Percentiles rank a stretch among this genome's conserved stretches.
Conservation (phyloP, 345 rosid species). For the Rhizophora mangle region DNA sequence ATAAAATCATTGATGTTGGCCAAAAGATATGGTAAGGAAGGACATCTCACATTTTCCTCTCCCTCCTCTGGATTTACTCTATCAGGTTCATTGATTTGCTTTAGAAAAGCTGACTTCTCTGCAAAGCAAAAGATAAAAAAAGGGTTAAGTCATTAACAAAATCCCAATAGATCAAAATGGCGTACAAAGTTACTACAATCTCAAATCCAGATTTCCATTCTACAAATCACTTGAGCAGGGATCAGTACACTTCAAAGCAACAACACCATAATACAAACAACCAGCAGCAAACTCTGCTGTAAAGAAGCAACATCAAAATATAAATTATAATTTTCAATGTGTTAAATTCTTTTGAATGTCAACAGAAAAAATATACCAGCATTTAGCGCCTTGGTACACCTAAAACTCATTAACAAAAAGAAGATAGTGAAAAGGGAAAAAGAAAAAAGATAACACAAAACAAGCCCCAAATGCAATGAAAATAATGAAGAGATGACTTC, state of each 20-base stretch:
- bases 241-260: not conserved
- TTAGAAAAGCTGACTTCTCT: constrained; percentile 38
- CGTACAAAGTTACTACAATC: not conserved
- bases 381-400: too few species aligned
- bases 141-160: not conserved
- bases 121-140: constrained; percentile 20
- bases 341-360: too few species aligned
- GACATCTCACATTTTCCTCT: constrained; percentile 57
- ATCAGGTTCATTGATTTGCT: constrained; percentile 35
- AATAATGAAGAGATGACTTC: not conserved
- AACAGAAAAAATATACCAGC: too few species aligned
- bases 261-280: not conserved
- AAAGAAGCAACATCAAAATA: not conserved
- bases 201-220: not conserved
- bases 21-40: not conserved
- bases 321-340: too few species aligned
- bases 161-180: not conserved
- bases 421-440: not conserved
- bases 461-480: not conserved
- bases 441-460: not conserved
- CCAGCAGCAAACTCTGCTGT: not conserved
- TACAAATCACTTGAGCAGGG: not conserved
- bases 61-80: constrained; percentile 27
- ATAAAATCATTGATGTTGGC: not conserved
- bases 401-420: too few species aligned